Percentiles rank a stretch among this genome's conserved stretches.
Evolutionary conservation across 2,329 filamentous ascomycete genomes (phyloP).

Genomic region (Neofusicoccum cordaticola): DNA sequence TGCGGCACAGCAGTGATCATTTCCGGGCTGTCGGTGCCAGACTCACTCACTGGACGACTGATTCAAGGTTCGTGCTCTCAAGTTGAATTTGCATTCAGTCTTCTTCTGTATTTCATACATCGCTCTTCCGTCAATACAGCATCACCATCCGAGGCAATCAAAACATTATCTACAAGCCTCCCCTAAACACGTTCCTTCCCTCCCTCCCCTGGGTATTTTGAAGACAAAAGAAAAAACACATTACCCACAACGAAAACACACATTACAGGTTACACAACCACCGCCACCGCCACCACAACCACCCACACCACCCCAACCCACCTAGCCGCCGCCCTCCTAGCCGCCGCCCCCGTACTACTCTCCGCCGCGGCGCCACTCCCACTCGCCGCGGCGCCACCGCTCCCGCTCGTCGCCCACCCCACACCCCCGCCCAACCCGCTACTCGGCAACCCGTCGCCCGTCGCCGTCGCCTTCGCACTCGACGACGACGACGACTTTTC

Average conservation of each 20-base stretch:
- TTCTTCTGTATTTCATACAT: not conserved
- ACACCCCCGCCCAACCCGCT: not conserved
- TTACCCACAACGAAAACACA: not conserved
- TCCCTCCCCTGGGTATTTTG: not conserved
- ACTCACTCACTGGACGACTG: no score
- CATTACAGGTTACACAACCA: not conserved
- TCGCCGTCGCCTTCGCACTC: not conserved
- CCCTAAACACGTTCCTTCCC: not conserved
- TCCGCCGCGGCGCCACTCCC: not conserved
- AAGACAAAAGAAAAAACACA: not conserved
- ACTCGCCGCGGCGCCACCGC: not conserved
- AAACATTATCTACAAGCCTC: constrained; percentile 1
- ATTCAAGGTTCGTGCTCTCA: not conserved
- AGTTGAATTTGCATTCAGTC: not conserved
- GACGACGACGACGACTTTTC: not conserved
- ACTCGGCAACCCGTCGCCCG: not conserved
- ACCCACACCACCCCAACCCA: not conserved
- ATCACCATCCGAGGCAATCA: not conserved
- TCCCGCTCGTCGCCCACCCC: not conserved
- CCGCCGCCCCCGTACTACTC: not conserved
- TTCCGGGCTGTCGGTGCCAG: not conserved
- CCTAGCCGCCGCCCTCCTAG: not conserved
- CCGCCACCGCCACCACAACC: not conserved
- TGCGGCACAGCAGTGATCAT: not conserved
- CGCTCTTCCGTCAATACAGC: not conserved